Base-by-base conservation (phyloP, 1,284 basidiomycete species). In the Moesziomyces parantarcticus region DNA sequence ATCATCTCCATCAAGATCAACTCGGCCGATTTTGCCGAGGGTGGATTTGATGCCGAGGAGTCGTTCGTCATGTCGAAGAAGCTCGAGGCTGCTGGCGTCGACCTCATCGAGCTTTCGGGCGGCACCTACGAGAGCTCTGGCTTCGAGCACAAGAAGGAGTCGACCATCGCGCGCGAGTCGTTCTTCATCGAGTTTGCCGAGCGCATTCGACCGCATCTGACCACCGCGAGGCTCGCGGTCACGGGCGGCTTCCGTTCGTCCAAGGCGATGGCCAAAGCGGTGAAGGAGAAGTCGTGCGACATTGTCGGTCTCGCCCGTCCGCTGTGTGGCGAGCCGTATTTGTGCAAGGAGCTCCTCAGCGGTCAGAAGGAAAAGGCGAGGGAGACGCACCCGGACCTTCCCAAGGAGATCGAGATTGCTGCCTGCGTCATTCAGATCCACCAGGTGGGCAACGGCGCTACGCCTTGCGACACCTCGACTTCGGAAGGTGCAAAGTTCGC, bases 101-200 rank as follows among this genome's bases (percentile, higher is more conserved):
- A 94, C 83, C 92, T 93, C 79, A 89, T 95, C 52, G 92, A 94
- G 84, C 89, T 95, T 58, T 92, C 90, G 63, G 93, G 93, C 8
- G 93, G 93, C 2, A 90, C 91, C 78, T 95, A 95, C 77, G 92
- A 94, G 81, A 88, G 87, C 32, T 90, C 91, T 69, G 89, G 91
- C 90, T 79, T 49, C 86, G 52, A 65, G 64, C 57, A 60, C 72
- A 75, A 75, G 54, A 60, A 68, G 58, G 65, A 71, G 44, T 65
- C 70, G n/a, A 76, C 73, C 34, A 68, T 67, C 25, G 56, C 89
- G 86, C 50, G 86, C 87, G 80, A 85, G 86, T 77, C 84, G 81
- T 72, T 84, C 88, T 73, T 86, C 55, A 69, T 70, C 60, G 80
- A 64, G 70, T 84, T 77, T 72, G 86, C 87, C 42, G 85, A 86